Conservation (phyloP, 352 stramenopile genomes). For the Pythium monospermum region DNA sequence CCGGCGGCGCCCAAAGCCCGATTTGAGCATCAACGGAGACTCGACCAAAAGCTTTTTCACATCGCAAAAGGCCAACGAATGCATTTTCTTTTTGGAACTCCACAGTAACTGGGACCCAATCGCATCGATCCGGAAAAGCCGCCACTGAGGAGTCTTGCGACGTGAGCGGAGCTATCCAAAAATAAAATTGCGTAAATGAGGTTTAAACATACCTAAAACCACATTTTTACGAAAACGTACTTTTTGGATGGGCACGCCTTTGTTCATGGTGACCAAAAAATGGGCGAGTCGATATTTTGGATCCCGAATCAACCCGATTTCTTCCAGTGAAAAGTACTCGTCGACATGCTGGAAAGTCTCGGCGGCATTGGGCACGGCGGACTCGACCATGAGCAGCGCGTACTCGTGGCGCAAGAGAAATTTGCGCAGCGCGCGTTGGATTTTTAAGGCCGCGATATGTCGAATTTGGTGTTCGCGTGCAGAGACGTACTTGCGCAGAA, state of each 20-base stretch:
- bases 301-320: constrained; percentile 48
- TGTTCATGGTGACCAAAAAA: constrained; percentile 59
- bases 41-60: constrained; percentile 36
- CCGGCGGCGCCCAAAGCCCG: constrained; percentile 20
- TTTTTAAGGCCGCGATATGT: constrained; percentile 41
- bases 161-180: constrained; percentile 27
- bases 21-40: constrained; percentile 37
- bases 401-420: constrained; percentile 43
- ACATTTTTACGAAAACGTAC: constrained; percentile 6
- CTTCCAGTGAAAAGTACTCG: constrained; percentile 60
- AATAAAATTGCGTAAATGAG: background rate
- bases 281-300: constrained; percentile 38
- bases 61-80: constrained; percentile 43
- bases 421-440: constrained; percentile 50
- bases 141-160: constrained; percentile 43
- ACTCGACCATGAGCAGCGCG: constrained; percentile 48
- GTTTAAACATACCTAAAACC: background rate
- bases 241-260: constrained; percentile 58
- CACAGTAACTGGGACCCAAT: constrained; percentile 60
- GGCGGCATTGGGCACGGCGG: constrained; percentile 36
- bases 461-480: constrained; percentile 53
- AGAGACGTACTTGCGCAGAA: constrained; percentile 49
- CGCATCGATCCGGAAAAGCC: constrained; percentile 50
- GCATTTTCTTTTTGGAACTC: constrained; percentile 46
- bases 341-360: constrained; percentile 46